A percentile compares a stretch with the other conserved stretches of the same genome.
Evolutionary conservation across 2,329 filamentous ascomycete species (phyloP).

Genomic region (Chaetomiaceae sp.): DNA sequence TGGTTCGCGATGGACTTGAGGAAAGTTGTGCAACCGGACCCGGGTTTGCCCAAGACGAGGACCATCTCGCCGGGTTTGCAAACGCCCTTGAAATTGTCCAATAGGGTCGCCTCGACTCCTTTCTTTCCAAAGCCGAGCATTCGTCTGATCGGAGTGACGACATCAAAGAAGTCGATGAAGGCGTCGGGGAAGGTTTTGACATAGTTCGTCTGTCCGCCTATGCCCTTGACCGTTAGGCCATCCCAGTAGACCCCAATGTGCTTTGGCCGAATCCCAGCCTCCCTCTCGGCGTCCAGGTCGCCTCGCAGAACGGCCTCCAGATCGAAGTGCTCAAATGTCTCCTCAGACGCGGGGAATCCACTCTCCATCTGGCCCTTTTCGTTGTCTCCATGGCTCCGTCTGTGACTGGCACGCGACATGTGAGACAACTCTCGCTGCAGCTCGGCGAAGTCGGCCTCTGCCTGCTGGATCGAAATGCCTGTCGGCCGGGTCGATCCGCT

Average conservation of each 20-base stretch:
- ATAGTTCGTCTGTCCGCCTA: constrained; percentile 69
- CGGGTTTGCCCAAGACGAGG: constrained; percentile 73
- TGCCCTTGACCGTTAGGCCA: constrained; percentile 68
- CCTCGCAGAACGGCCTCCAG: constrained; percentile 71
- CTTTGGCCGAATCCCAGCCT: constrained; percentile 76
- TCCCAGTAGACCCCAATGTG: constrained; percentile 79
- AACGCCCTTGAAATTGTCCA: constrained; percentile 67
- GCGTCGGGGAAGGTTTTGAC: constrained; percentile 73
- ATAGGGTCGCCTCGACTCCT: constrained; percentile 66
- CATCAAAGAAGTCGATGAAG: constrained; percentile 71
- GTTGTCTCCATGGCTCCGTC: constrained; percentile 45
- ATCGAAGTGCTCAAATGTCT: constrained; percentile 61
- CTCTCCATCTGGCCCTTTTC: constrained; percentile 49
- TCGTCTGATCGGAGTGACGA: constrained; percentile 59
- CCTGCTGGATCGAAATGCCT: constrained; percentile 62
- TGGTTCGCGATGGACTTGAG: constrained; percentile 66
- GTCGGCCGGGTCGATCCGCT: constrained; percentile 41
- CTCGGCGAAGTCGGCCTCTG: constrained; percentile 66
- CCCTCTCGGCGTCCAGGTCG: constrained; percentile 63
- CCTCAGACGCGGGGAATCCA: constrained; percentile 40
- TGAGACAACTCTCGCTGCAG: constrained; percentile 59
- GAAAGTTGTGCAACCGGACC: constrained; percentile 67
- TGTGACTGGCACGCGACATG: constrained; percentile 49
- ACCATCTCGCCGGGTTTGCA: constrained; percentile 84
- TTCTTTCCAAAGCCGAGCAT: constrained; percentile 64